These are phyloP conservation scores for Pontederia crassipes DNA, from an alignment of 176 grass and related monocot species.

Conservation along the genomic window DNA sequence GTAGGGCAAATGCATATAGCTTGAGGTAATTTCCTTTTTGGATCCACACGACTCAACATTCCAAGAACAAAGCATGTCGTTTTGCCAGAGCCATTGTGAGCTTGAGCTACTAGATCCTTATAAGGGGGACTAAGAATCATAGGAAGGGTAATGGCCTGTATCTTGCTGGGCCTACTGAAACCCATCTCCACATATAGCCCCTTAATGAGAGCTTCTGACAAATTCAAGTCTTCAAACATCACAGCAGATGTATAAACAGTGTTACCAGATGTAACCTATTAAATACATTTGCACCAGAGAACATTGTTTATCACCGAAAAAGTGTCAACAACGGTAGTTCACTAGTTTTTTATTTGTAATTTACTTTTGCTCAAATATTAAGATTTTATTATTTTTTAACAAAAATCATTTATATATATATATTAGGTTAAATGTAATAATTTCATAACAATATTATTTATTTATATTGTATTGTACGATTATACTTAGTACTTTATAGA, in stretches of 20 bases:
- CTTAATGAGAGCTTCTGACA: slow-evolving; percentile 59
- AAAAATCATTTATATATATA: no score
- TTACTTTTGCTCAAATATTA: no score
- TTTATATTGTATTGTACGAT: no score
- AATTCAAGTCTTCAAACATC: slow-evolving; percentile 73
- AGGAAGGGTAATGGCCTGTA: slow-evolving; percentile 77
- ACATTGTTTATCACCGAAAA: background rate
- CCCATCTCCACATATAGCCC: slow-evolving; percentile 77
- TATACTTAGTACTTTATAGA: no score
- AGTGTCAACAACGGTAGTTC: no score
- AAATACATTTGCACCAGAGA: background rate
- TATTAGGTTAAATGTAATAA: no score
- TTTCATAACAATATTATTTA: no score
- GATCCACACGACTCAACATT: slow-evolving; percentile 86
- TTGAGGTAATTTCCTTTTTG: slow-evolving; percentile 47
- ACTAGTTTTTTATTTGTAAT: no score
- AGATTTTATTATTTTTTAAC: no score
- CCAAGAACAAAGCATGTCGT: slow-evolving; percentile 95
- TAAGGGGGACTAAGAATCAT: slow-evolving; percentile 81
- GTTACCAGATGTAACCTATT: slow-evolving; percentile 63
- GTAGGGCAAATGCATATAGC: slow-evolving; percentile 91
- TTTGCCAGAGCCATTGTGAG: slow-evolving; percentile 88
- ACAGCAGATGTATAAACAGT: slow-evolving; percentile 83
- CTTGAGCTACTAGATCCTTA: slow-evolving; percentile 91
- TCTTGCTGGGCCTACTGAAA: slow-evolving; percentile 78